phyloP scores from a whole-genome alignment of 768 basidiomycete species.

The Astraeus odoratus region DNA sequence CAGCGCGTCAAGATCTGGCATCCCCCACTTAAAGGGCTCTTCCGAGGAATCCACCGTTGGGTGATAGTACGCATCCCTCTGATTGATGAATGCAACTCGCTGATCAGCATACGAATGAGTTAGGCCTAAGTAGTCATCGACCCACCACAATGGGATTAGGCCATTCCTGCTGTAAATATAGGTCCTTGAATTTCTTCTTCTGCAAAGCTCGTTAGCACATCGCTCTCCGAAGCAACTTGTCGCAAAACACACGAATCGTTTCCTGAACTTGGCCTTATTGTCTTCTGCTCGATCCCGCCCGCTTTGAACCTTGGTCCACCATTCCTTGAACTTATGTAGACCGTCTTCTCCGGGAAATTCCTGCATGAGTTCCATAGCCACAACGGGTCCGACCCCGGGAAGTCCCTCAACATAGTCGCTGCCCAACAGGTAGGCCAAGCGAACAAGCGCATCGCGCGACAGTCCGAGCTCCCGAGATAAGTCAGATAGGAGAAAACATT shows the following conservation, averaged over 20 bases:
- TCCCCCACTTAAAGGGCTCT: conserved; percentile 94
- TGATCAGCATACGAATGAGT: neutral
- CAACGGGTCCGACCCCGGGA: conserved; percentile 88
- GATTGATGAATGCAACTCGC: conserved; percentile 7
- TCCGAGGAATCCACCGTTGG: conserved; percentile 87
- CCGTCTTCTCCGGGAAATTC: conserved; percentile 89
- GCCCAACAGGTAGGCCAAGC: conserved; percentile 89
- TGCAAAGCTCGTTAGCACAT: conserved; percentile 27
- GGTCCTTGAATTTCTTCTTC: conserved; percentile 86
- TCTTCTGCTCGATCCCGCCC: conserved; percentile 79
- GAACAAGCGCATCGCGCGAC: conserved; percentile 77
- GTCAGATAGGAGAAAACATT: conserved; percentile 85
- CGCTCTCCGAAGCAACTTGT: conserved; percentile 4
- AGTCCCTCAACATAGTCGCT: conserved; percentile 96
- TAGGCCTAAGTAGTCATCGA: conserved; percentile 9
- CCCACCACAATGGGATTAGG: conserved; percentile 86
- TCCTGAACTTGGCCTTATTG: conserved; percentile 69
- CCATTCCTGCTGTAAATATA: conserved; percentile 81
- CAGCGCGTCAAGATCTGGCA: conserved; percentile 92
- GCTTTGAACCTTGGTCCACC: conserved; percentile 92
- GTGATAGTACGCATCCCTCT: conserved; percentile 92
- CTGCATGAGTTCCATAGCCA: conserved; percentile 90
- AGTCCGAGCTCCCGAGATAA: conserved; percentile 83
- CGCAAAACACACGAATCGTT: conserved; percentile 66
- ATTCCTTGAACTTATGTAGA: conserved; percentile 79